Evolutionary conservation across 1,284 basidiomycete genomes (phyloP), one percentile per base, ranked within the genome.

Genomic region (Melampsora larici-populina): DNA sequence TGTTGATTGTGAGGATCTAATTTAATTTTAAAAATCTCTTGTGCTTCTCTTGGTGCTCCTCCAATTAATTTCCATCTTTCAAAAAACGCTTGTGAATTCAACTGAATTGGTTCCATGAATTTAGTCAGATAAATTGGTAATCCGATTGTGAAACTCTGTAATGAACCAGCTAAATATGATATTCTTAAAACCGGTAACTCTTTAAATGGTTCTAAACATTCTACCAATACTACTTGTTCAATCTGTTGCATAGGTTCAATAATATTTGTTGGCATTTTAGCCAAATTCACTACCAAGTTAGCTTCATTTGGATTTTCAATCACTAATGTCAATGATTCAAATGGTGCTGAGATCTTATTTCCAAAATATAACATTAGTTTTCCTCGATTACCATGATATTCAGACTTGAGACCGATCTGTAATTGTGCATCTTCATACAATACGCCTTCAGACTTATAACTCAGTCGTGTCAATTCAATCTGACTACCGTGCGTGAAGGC

Each of bases 21-120:
- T 62, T 86, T 85, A 80, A 98, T 90, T 0, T 91, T 88, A 85
- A 97, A 97, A 79, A 99, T 89, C 79, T 86, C 85, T 84, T 99
- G 97, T 24, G 91, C 89, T 86, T 99, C 97, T 75, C 94, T 88
- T 31, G 94, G 94, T 36, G 95, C 88, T 0, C 94, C 94, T 24
- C 96, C 96, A 78, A 99, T 97, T 81, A 97, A 86, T 84, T 94
- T 94, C 97, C 97, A 99, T 73, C 97, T 88, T 84, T 97, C 95
- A 84, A 99, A 99, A 87, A 99, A 99, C 81, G 96, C 92, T 0
- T 88, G 86, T 78, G 89, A 87, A 18, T 88, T 89, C 49, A 99
- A 88, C 74, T 90, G 90, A 75, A 97, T 94, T 49, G 92, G 92
- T 83, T 97, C 95, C 80, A 98, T 87, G 85, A 99, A 99, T 84